Evolutionary conservation across 169 alveolate species (phyloP), one percentile per base, ranked within the genome.

Genomic region (Fabrea salina): DNA sequence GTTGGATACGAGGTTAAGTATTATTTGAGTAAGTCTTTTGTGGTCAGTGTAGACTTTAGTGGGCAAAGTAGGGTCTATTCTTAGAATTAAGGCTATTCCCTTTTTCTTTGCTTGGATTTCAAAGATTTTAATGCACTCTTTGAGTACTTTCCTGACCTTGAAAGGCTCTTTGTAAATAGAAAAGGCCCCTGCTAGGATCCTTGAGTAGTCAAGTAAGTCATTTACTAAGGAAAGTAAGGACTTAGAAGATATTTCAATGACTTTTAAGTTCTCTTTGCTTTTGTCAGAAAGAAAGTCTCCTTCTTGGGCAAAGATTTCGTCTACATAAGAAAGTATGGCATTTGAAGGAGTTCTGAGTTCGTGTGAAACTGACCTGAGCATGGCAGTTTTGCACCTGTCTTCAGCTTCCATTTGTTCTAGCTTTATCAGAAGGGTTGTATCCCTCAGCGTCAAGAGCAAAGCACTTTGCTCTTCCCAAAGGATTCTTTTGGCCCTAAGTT

Each of bases 1-100:
- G 25, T 79, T 79, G n/a, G 59, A 43, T 22, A 79, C 13, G 22
- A 79, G 54, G 37, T 79, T 79, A 22, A 66, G n/a, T 5, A 79
- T 11, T 4, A 79, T 70, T 53, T 61, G 71, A 25, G 44, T 66
- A 11, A 79, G 25, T 41, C 84, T 64, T 19, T 64, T 40, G 27
- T 19, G 56, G 40, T 79, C 84, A 2, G 79, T 27, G n/a, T 49
- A 79, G 19, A 79, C 54, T 4, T 16, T 7, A 16, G 43, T 25
- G n/a, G 39, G 61, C 13, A 70, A 25, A 5, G 43, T 19, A 13
- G 25, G 35, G 2, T 70, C 66, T 22, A 47, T 47, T 27, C n/a
- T 41, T 25, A 41, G 22, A 5, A 30, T 70, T 2, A 49, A 35
- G 4, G 19, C 30, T 0, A 70, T 7, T 39, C 61, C 61, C 33